Evolutionary conservation across 495 filamentous ascomycete species (phyloP).

Genomic region (Hyaloscypha variabilis): DNA sequence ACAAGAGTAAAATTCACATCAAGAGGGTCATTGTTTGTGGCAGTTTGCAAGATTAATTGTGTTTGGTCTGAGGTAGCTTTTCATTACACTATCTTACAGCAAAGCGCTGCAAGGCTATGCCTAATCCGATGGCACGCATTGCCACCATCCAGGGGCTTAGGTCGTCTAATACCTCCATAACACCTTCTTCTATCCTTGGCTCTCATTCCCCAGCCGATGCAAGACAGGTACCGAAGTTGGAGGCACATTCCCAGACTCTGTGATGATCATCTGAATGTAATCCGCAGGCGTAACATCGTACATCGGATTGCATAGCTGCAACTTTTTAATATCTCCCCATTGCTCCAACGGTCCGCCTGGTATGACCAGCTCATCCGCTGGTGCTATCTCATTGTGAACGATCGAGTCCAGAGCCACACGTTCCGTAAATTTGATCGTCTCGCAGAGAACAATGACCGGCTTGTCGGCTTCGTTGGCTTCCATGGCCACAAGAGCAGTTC

Average conservation of each 20-base stretch:
- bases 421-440: constrained; percentile 95
- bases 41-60: not conserved
- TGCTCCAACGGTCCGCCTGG: constrained; percentile 42
- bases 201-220: constrained; percentile 48
- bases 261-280: constrained; percentile 86
- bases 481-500: constrained; percentile 89
- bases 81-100: constrained; percentile 20
- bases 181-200: constrained; percentile 27
- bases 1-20: not conserved
- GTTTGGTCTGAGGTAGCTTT: not conserved
- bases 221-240: constrained; percentile 77
- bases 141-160: no score
- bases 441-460: constrained; percentile 88
- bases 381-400: constrained; percentile 88
- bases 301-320: constrained; percentile 81
- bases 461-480: constrained; percentile 72
- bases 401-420: constrained; percentile 88
- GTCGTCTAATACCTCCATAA: not conserved
- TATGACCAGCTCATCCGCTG: constrained; percentile 60
- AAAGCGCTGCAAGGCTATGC: not conserved
- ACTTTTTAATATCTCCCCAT: constrained; percentile 63
- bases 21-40: not conserved
- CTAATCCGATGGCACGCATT: no score
- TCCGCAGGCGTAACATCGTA: constrained; percentile 94
- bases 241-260: constrained; percentile 85